A percentile compares a stretch with the other conserved stretches of the same genome.
phyloP scores from a whole-genome alignment of 768 basidiomycete genomes.

The Amanita pseudoporphyria region DNA sequence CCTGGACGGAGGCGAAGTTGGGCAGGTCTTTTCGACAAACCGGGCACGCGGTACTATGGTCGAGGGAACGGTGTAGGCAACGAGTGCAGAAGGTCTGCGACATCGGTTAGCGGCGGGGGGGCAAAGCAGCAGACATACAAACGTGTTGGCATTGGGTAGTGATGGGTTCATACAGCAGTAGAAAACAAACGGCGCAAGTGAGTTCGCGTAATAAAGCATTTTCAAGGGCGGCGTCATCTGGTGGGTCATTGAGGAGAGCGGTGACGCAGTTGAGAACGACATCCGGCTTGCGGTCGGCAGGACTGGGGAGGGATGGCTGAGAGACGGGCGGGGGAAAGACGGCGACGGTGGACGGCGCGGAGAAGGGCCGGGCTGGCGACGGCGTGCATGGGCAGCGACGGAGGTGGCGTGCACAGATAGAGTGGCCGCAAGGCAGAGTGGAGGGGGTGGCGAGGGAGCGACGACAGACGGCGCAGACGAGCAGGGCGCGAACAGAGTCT shows the following conservation, averaged over 20 bases:
- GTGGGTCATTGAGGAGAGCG: constrained; percentile 22
- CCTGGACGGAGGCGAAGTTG: constrained; percentile 66
- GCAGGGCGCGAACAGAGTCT: constrained; percentile 20
- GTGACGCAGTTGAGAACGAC: constrained; percentile 51
- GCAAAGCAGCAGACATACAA: constrained; percentile 21
- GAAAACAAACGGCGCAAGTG: constrained; percentile 88
- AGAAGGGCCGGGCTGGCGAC: constrained; percentile 20
- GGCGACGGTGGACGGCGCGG: neutral
- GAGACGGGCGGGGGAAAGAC: constrained; percentile 7
- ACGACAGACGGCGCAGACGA: constrained; percentile 52
- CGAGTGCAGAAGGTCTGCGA: constrained; percentile 79
- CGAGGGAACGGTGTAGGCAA: constrained; percentile 85
- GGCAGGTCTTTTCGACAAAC: constrained; percentile 79
- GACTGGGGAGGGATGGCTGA: constrained; percentile 11
- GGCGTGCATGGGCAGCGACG: constrained; percentile 20
- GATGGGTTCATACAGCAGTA: constrained; percentile 73
- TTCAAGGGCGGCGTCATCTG: constrained; percentile 36
- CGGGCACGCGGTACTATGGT: constrained; percentile 77
- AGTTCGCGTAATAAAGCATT: constrained; percentile 62
- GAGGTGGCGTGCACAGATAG: constrained; percentile 57
- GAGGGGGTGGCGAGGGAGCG: constrained; percentile 46
- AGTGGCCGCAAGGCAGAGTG: constrained; percentile 79
- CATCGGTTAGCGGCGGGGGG: constrained; percentile 9
- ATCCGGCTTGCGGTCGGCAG: constrained; percentile 25
- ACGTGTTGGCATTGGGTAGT: constrained; percentile 97